phyloP scores from a whole-genome alignment of 805 yeast genomes.

The Kodamaea jinghongensis region DNA sequence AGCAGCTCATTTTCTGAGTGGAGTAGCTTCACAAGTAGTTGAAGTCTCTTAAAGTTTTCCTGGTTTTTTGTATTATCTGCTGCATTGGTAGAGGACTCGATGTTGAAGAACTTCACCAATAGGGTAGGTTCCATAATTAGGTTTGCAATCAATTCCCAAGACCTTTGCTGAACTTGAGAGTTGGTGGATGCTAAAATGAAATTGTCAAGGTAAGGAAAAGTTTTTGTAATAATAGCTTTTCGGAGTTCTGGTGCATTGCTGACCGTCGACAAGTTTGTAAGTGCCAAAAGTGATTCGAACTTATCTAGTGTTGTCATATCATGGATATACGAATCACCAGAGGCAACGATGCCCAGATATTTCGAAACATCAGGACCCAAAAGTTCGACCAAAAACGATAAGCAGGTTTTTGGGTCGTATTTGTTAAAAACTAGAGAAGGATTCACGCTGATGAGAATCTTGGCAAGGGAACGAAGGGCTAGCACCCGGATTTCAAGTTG shows the following conservation, averaged over 20 bases:
- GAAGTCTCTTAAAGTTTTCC: constrained; percentile 28
- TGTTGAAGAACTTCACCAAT: constrained; percentile 59
- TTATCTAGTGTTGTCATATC: constrained; percentile 42
- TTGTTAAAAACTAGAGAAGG: constrained; percentile 42
- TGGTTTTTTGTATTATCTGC: constrained; percentile 10
- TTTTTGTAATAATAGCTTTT: constrained; percentile 42
- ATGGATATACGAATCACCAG: constrained; percentile 18
- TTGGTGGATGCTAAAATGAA: constrained; percentile 36
- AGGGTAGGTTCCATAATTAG: constrained; percentile 41
- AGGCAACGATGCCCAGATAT: constrained; percentile 13
- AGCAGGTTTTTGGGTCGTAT: constrained; percentile 37
- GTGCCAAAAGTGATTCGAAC: constrained; percentile 58
- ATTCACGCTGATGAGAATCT: constrained; percentile 42
- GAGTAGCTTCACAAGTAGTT: constrained; percentile 30
- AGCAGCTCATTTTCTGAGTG: constrained; percentile 30
- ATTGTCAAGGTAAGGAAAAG: constrained; percentile 43
- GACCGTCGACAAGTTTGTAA: constrained; percentile 63
- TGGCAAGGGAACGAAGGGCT: constrained; percentile 45
- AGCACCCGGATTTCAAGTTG: constrained; percentile 23
- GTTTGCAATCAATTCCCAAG: constrained; percentile 65
- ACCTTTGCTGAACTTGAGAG: constrained; percentile 50
- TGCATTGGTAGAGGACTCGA: constrained; percentile 20
- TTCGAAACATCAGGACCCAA: constrained; percentile 33
- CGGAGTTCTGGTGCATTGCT: constrained; percentile 38
- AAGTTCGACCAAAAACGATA: constrained; percentile 50